Conservation (phyloP, 1,284 basidiomycete genomes). For the Trametes pubescens region DNA sequence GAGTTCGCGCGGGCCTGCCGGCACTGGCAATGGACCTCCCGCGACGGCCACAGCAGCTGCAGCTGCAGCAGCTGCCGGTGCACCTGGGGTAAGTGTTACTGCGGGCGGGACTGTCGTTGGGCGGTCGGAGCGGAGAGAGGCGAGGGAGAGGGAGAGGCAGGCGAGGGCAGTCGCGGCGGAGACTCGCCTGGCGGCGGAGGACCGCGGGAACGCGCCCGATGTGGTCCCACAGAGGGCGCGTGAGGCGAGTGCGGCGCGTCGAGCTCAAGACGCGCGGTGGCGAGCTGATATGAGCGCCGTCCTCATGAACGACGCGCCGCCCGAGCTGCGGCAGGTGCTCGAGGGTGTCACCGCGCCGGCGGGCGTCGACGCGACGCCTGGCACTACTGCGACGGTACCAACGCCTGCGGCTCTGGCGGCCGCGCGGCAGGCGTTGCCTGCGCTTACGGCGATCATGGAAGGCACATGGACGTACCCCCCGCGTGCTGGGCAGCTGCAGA, state of each 20-base stretch:
- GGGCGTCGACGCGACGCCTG: constrained; percentile 8
- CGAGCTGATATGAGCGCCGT: constrained; percentile 13
- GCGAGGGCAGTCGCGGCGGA: constrained; percentile 32
- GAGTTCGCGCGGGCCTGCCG: constrained; percentile 17
- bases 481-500: constrained; percentile 1
- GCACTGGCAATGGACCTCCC: not conserved
- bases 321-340: constrained; percentile 30
- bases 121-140: constrained; percentile 38
- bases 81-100: constrained; percentile 5
- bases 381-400: not conserved
- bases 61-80: not conserved
- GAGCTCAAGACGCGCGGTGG: not conserved
- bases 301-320: constrained; percentile 3
- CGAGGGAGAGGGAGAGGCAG: constrained; percentile 38
- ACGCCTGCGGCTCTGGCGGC: constrained; percentile 8
- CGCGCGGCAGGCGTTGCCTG: constrained; percentile 16
- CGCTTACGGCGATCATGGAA: constrained; percentile 12
- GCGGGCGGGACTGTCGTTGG: constrained; percentile 26
- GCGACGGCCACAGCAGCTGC: not conserved
- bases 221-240: not conserved
- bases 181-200: constrained; percentile 20
- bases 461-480: constrained; percentile 22
- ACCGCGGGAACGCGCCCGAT: not conserved
- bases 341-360: constrained; percentile 23
- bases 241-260: no score